A percentile compares a stretch with the other conserved stretches of the same genome.
phyloP scores from a whole-genome alignment of 345 rosid genomes.

The Schrenkiella parvula region DNA sequence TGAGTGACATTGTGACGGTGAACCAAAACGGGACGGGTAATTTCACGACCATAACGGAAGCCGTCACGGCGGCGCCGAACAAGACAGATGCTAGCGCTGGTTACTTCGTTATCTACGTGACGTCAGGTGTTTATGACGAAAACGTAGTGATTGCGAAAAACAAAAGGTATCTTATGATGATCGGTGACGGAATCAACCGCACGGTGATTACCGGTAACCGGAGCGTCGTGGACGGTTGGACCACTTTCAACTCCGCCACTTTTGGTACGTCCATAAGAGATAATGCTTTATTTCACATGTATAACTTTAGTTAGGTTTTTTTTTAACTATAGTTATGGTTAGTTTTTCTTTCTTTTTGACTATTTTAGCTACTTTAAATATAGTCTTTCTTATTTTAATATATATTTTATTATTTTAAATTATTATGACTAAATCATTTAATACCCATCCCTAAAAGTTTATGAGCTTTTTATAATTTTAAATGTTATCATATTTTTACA shows the following conservation, averaged over 20 bases:
- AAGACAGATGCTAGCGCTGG: slow-evolving; percentile 50
- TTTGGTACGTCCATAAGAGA: slow-evolving; percentile 36
- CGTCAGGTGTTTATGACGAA: slow-evolving; percentile 75
- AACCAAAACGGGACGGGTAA: slow-evolving; percentile 68
- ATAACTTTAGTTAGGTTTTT: too few relatives aligned
- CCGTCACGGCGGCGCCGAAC: slow-evolving; percentile 69
- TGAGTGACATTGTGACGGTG: slow-evolving; percentile 64
- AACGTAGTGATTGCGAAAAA: slow-evolving; percentile 62
- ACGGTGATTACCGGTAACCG: slow-evolving; percentile 84
- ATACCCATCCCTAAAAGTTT: background rate
- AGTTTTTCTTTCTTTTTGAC: too few relatives aligned
- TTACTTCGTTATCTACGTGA: slow-evolving; percentile 70
- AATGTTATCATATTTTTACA: background rate
- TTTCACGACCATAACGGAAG: slow-evolving; percentile 66
- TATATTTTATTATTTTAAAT: too few relatives aligned
- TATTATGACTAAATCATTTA: background rate
- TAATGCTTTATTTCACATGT: background rate
- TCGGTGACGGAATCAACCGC: slow-evolving; percentile 83
- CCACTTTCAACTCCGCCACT: slow-evolving; percentile 87
- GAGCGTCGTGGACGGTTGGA: slow-evolving; percentile 79
- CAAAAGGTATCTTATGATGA: slow-evolving; percentile 72
- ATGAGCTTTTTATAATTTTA: background rate
- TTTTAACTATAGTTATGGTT: too few relatives aligned
- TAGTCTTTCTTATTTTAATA: too few relatives aligned
- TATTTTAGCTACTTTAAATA: too few relatives aligned